These are phyloP conservation scores for Curvularia eragrostidis DNA, from an alignment of 2,329 filamentous ascomycete species.

Conservation along the genomic window DNA sequence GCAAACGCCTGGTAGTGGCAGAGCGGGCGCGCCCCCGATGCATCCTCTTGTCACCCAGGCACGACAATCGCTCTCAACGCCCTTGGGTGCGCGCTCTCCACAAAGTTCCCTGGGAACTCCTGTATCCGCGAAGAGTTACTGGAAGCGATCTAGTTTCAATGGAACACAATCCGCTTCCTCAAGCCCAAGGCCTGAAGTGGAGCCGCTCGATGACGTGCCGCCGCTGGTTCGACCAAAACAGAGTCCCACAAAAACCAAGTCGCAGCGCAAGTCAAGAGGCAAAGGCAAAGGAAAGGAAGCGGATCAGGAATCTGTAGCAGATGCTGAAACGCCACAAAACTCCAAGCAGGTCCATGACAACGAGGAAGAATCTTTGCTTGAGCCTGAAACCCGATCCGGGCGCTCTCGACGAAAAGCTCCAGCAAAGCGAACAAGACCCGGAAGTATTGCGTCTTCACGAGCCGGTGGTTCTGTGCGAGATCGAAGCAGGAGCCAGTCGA, in stretches of 20 bases:
- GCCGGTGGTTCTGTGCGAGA: conserved; percentile 54
- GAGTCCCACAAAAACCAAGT: conserved; percentile 31
- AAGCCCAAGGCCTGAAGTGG: conserved; percentile 33
- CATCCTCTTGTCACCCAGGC: conserved; percentile 36
- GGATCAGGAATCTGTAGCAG: conserved; percentile 22
- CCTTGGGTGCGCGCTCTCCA: conserved; percentile 33
- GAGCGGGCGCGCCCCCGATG: conserved; percentile 27
- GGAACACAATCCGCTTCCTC: conserved; percentile 24
- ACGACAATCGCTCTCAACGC: conserved; percentile 38
- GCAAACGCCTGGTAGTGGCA: conserved; percentile 26
- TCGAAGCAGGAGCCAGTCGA: conserved; percentile 58
- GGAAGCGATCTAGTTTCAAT: conserved; percentile 35
- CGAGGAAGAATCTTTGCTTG: conserved; percentile 32
- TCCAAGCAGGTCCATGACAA: conserved; percentile 23
- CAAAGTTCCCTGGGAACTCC: conserved; percentile 35
- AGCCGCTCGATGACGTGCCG: conserved; percentile 39
- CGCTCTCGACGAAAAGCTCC: conserved; percentile 42
- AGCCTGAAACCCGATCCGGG: conserved; percentile 39
- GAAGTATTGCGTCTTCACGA: conserved; percentile 56
- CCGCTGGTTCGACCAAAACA: conserved; percentile 25
- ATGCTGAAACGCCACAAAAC: conserved; percentile 24
- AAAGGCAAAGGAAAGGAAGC: conserved; percentile 39
- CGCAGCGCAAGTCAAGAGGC: conserved; percentile 33
- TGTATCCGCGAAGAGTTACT: conserved; percentile 40
- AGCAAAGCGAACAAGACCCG: conserved; percentile 40